A percentile compares a stretch with the other conserved stretches of the same genome.
phyloP scores from a whole-genome alignment of 805 yeast genomes.

The Myxozyma neotropica region DNA sequence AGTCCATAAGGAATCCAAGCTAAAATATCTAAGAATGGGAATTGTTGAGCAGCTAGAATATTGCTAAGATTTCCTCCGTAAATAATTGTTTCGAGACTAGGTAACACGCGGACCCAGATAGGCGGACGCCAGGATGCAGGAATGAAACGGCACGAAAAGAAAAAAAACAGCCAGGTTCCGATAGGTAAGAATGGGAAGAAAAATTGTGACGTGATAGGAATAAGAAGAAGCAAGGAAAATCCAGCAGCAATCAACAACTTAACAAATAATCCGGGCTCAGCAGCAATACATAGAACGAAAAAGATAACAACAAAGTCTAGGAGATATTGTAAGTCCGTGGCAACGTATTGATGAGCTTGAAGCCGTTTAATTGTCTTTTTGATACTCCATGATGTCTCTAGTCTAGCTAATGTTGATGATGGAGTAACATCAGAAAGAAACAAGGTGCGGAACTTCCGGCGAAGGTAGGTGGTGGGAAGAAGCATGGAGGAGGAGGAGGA shows the following conservation, averaged over 20 bases:
- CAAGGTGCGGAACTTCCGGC: slow-evolving; percentile 23
- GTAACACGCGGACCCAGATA: slow-evolving; percentile 84
- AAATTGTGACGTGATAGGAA: slow-evolving; percentile 84
- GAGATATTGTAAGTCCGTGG: slow-evolving; percentile 52
- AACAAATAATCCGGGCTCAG: slow-evolving; percentile 40
- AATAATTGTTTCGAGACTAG: slow-evolving; percentile 87
- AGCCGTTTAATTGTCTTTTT: slow-evolving; percentile 40
- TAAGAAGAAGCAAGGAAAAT: slow-evolving; percentile 52
- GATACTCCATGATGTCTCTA: slow-evolving; percentile 31
- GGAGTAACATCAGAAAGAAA: slow-evolving; percentile 25
- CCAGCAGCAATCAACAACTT: slow-evolving; percentile 46
- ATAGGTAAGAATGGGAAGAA: slow-evolving; percentile 82
- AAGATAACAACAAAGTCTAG: slow-evolving; percentile 54
- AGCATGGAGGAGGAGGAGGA: slow-evolving; percentile 3
- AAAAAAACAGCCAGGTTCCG: slow-evolving; percentile 80
- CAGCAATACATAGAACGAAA: slow-evolving; percentile 48
- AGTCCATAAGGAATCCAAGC: slow-evolving; percentile 97
- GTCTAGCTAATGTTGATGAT: slow-evolving; percentile 25
- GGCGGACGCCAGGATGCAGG: slow-evolving; percentile 79
- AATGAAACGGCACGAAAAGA: slow-evolving; percentile 69
- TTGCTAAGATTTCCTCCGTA: slow-evolving; percentile 87
- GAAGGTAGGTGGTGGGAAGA: slow-evolving; percentile 22
- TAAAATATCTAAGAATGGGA: slow-evolving; percentile 67
- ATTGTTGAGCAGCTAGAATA: slow-evolving; percentile 73
- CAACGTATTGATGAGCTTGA: slow-evolving; percentile 41